A percentile compares a stretch with the other conserved stretches of the same genome.
Evolutionary conservation across 768 basidiomycete species (phyloP).

Genomic region (Pulveroboletus sp.): DNA sequence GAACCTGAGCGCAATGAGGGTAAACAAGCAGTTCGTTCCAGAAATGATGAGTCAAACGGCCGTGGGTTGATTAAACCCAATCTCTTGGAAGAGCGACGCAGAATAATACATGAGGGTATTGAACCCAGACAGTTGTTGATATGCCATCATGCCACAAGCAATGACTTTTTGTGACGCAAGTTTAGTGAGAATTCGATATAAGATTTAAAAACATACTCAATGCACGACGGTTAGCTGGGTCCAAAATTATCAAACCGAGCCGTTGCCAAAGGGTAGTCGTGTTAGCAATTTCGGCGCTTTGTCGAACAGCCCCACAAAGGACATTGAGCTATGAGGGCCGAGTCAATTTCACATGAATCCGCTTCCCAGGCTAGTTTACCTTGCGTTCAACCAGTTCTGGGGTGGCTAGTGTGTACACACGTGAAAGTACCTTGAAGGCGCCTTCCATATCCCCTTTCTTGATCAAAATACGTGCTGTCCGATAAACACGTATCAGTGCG

Average conservation of each 20-base stretch:
- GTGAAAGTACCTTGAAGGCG: conserved; percentile 55
- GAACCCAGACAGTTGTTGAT: conserved; percentile 83
- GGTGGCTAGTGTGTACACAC: conserved; percentile 65
- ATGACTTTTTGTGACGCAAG: conserved; percentile 44
- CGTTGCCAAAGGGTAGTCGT: conserved; percentile 61
- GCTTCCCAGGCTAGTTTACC: conserved; percentile 28
- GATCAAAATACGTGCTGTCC: too few species aligned
- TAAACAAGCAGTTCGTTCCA: too few species aligned
- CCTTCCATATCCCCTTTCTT: conserved; percentile 46
- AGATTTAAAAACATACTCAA: conserved; percentile 53
- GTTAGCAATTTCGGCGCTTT: too few species aligned
- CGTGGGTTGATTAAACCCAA: conserved; percentile 81
- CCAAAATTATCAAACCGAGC: conserved; percentile 48
- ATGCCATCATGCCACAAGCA: conserved; percentile 77
- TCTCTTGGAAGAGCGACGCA: conserved; percentile 74
- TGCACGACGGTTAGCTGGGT: conserved; percentile 64
- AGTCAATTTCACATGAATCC: neutral
- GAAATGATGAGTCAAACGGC: conserved; percentile 75
- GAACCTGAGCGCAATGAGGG: conserved; percentile 68
- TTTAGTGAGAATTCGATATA: neutral
- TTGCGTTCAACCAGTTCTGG: conserved; percentile 66
- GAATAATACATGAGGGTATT: conserved; percentile 78
- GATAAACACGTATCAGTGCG: neutral
- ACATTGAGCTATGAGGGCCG: conserved; percentile 62
- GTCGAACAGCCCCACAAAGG: conserved; percentile 56